These are phyloP conservation scores for Ascochyta fabae DNA, from an alignment of 2,329 filamentous ascomycete species.

Conservation along the genomic window DNA sequence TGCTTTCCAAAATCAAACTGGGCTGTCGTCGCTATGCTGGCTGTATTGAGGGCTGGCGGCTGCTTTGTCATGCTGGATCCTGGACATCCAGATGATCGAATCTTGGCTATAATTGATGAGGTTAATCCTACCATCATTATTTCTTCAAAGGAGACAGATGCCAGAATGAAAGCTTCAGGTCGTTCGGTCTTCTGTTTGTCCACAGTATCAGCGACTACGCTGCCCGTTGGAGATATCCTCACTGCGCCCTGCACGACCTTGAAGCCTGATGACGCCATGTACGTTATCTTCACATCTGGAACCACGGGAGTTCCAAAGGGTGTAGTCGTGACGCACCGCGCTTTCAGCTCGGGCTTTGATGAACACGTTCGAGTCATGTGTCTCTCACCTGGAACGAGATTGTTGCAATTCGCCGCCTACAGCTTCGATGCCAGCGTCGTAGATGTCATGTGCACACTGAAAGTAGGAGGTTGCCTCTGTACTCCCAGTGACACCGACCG, in stretches of 20 bases:
- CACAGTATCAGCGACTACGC: background rate
- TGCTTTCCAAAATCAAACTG: background rate
- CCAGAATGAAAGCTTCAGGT: background rate
- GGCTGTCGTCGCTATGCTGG: background rate
- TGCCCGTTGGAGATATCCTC: background rate
- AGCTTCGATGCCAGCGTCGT: too few species aligned
- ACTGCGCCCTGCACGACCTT: background rate
- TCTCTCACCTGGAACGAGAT: too few species aligned
- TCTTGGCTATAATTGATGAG: too few species aligned
- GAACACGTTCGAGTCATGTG: too few species aligned
- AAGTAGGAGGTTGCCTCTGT: too few species aligned
- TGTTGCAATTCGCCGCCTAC: too few species aligned
- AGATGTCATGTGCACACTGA: too few species aligned
- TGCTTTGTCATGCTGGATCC: background rate
- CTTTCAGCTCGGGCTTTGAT: background rate
- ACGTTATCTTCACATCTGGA: background rate
- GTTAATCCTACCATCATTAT: too few species aligned
- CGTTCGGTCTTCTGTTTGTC: background rate
- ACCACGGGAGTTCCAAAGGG: background rate
- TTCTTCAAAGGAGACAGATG: too few species aligned
- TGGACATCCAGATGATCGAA: background rate
- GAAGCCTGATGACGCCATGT: background rate
- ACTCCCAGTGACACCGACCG: too few species aligned
- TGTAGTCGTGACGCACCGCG: background rate
- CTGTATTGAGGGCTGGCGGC: background rate